Base-by-base conservation (phyloP, 805 yeast genomes). In the Candida sonorensis region DNA sequence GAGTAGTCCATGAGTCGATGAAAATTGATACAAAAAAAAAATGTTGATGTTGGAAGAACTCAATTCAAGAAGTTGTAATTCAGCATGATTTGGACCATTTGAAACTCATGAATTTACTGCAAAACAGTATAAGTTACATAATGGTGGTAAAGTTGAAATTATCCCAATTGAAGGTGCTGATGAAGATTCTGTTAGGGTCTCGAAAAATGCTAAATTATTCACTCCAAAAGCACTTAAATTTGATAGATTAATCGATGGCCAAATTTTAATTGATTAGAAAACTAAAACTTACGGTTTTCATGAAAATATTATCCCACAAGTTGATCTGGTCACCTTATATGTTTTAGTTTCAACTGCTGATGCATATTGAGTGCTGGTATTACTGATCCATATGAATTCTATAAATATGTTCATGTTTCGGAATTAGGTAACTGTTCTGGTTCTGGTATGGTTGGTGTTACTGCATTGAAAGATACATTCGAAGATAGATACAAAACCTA, bases 371-470 rank as follows among this genome's bases (percentile, higher is more conserved):
- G 90, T 36, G 75, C 97, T 44, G 99, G 99, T 81, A 68, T 92
- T 53, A 86, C 96, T 38, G 98, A 92, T 60, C 98, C 99, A 44
- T 92, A 87, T 61, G 99, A 92, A 69, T 86, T 94, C 73, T 92
- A 92, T 74, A 81, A 90, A 67, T 94, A 92, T 59, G 95, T 94
- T 31, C 99, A 92, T 62, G 94, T 92, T 36, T 87, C 97, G 29
- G 97, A 92, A 66, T 87, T 92, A 48, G 99, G 98, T 69, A 94
- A 90, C 75, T 88, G 97, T 74, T 82, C 95, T 30, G 99, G 99
- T 69, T 87, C 97, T 36, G 99, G 99, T 77, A 90, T 92, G 95
- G 99, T 98, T 66, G 99, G 99, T 81, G 94, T 90, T 51, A 61
- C 82, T 49, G 98, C 99, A 33, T 67, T 92, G 56, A 84, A 94